phyloP scores from a whole-genome alignment of 306 rosid species.

The Prunus kanzakura region DNA sequence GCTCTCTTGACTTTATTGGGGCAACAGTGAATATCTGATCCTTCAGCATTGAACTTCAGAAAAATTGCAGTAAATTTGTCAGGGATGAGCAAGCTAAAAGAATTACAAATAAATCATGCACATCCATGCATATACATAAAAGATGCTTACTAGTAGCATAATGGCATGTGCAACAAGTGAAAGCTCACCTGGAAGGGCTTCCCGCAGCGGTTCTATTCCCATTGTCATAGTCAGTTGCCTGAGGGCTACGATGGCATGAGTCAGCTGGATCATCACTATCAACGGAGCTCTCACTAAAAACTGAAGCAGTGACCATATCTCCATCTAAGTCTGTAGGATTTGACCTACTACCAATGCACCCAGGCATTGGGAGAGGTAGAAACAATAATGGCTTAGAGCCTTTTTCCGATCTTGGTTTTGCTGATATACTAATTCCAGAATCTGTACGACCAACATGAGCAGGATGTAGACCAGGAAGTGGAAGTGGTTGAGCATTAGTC shows the following conservation, averaged over 20 bases:
- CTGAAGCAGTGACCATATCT: slow-evolving; percentile 60
- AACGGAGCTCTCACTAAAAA: slow-evolving; percentile 66
- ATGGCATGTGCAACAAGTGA: slow-evolving; percentile 1
- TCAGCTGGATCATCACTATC: slow-evolving; percentile 80
- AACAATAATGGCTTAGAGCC: slow-evolving; percentile 55
- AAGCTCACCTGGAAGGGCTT: slow-evolving; percentile 80
- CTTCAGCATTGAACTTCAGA: slow-evolving; percentile 61
- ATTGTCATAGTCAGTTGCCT: slow-evolving; percentile 61
- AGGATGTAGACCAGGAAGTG: slow-evolving; percentile 78
- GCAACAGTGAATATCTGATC: slow-evolving; percentile 53
- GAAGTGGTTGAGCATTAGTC: slow-evolving; percentile 85
- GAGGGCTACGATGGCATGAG: slow-evolving; percentile 70
- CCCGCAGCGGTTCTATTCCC: slow-evolving; percentile 67
- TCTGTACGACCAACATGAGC: slow-evolving; percentile 71
- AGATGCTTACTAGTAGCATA: slow-evolving; percentile 23
- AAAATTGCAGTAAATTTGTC: slow-evolving; percentile 26
- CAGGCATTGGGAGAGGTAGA: slow-evolving; percentile 78
- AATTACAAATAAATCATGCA: slow-evolving; percentile 19
- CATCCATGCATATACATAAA: slow-evolving; percentile 12
- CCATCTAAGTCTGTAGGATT: slow-evolving; percentile 76
- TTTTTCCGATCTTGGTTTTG: slow-evolving; percentile 57
- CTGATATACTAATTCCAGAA: slow-evolving; percentile 71
- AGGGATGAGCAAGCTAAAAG: slow-evolving; percentile 37
- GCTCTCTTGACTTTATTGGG: slow-evolving; percentile 54
- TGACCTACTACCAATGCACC: slow-evolving; percentile 55